phyloP scores from a whole-genome alignment of 2,329 filamentous ascomycete genomes.

The Sporothrix luriei region DNA sequence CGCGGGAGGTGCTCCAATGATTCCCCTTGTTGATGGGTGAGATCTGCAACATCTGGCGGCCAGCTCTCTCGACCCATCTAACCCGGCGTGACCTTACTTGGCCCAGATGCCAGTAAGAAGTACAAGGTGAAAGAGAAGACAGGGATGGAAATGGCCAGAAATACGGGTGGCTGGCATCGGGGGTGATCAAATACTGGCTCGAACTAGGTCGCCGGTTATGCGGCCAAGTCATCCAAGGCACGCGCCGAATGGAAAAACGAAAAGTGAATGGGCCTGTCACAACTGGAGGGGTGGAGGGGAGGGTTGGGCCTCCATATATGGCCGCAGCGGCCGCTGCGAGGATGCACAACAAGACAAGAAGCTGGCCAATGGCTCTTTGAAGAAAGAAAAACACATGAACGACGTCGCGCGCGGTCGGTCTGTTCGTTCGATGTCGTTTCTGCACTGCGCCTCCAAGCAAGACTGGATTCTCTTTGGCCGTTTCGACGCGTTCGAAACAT shows the following conservation, averaged over 20 bases:
- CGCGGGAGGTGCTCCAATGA: constrained; percentile 9
- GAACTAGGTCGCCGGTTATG: constrained; percentile 18
- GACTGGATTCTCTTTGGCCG: background rate
- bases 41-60: background rate
- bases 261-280: background rate
- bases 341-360: background rate
- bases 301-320: constrained; percentile 20
- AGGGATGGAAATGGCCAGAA: background rate
- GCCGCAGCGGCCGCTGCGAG: constrained; percentile 9
- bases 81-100: background rate
- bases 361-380: background rate
- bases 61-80: background rate
- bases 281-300: background rate
- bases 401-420: background rate
- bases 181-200: background rate
- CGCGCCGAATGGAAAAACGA: background rate
- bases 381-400: constrained; percentile 12
- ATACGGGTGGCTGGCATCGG: constrained; percentile 20
- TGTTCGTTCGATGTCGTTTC: background rate
- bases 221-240: constrained; percentile 7
- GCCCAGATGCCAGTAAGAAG: background rate
- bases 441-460: too few species aligned
- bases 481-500: background rate
- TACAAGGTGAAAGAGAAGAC: background rate
- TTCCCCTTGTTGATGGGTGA: background rate